Conservation (phyloP, 2,329 filamentous ascomycete genomes). For the Neobulgaria alba region DNA sequence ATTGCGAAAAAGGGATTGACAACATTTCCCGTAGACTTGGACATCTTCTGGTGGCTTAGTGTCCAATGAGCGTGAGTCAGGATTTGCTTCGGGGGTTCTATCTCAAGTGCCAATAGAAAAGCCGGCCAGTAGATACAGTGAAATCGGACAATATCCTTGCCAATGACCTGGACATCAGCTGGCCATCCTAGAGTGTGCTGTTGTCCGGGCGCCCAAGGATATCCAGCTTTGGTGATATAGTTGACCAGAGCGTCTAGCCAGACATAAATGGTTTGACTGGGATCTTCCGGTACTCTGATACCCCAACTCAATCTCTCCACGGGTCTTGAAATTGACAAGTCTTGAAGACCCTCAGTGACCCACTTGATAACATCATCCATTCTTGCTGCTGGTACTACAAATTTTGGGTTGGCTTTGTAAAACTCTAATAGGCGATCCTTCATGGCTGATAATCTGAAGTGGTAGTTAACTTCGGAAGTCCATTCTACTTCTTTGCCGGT, state of each 20-base stretch:
- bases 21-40: constrained; percentile 89
- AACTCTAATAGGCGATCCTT: constrained; percentile 70
- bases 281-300: constrained; percentile 77
- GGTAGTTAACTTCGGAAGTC: constrained; percentile 88
- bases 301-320: constrained; percentile 75
- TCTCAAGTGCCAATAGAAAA: constrained; percentile 77
- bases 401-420: constrained; percentile 68
- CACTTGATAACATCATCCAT: constrained; percentile 73
- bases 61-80: constrained; percentile 95
- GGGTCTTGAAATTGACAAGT: constrained; percentile 84
- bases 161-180: constrained; percentile 83
- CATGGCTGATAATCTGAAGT: constrained; percentile 83
- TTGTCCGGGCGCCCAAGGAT: constrained; percentile 64
- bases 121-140: constrained; percentile 98
- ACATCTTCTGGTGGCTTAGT: constrained; percentile 87
- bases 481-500: constrained; percentile 92
- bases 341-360: constrained; percentile 69
- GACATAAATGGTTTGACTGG: constrained; percentile 87
- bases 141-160: constrained; percentile 94
- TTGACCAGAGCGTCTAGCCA: constrained; percentile 96
- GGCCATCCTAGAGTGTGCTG: constrained; percentile 69
- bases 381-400: constrained; percentile 63
- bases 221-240: constrained; percentile 82
- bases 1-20: constrained; percentile 91
- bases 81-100: constrained; percentile 70